These are phyloP conservation scores for Spathaspora hagerdaliae DNA, from an alignment of 805 yeast genomes.

Conservation along the genomic window DNA sequence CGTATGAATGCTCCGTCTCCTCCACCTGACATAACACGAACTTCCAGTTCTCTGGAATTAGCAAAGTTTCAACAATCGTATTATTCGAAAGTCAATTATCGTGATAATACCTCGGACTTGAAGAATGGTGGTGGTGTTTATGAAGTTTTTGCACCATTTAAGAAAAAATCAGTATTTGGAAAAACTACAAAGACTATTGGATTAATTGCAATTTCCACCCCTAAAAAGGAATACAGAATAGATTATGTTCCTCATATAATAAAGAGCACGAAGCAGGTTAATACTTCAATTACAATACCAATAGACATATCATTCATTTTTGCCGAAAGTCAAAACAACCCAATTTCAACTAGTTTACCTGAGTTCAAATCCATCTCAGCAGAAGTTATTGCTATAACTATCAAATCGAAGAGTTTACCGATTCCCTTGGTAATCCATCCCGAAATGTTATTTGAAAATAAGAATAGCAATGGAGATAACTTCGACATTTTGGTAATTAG, in stretches of 20 bases:
- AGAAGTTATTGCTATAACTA: conserved; percentile 27
- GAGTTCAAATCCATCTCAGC: conserved; percentile 24
- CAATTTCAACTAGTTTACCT: conserved; percentile 13
- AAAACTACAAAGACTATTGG: conserved; percentile 25
- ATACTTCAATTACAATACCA: conserved; percentile 20
- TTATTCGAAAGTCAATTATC: conserved; percentile 12
- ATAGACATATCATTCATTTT: conserved; percentile 24
- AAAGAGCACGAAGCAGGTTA: neutral
- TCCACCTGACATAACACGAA: conserved; percentile 10
- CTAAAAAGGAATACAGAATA: conserved; percentile 23
- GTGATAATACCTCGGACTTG: neutral
- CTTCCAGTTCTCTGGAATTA: conserved; percentile 20
- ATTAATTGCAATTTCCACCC: conserved; percentile 28
- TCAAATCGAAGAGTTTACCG: conserved; percentile 27
- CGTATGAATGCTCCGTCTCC: neutral
- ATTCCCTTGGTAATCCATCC: conserved; percentile 33
- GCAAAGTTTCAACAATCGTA: conserved; percentile 28
- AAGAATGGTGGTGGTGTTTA: conserved; percentile 8
- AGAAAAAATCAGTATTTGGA: conserved; percentile 27
- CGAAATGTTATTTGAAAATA: conserved; percentile 33
- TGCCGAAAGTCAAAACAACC: conserved; percentile 11
- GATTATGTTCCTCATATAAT: conserved; percentile 20
- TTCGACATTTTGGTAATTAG: conserved; percentile 29
- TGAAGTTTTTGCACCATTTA: conserved; percentile 28
- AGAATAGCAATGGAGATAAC: conserved; percentile 21